phyloP scores from a whole-genome alignment of 1,284 basidiomycete species.

The Wallemia mellicola region DNA sequence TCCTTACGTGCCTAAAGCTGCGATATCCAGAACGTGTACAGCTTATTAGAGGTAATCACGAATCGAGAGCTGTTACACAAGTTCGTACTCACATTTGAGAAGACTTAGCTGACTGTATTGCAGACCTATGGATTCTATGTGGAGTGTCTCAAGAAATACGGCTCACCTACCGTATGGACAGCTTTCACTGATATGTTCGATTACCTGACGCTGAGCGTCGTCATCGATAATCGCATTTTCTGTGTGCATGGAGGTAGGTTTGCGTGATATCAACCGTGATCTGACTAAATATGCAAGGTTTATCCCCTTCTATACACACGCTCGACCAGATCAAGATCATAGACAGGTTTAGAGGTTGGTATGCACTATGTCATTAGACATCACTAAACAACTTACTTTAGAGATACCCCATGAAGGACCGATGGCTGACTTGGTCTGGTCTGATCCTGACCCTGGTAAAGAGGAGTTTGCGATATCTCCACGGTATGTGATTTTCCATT shows the following conservation, averaged over 20 bases:
- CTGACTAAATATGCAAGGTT: too few species aligned
- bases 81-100: slow-evolving; percentile 17
- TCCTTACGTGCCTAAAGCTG: slow-evolving; percentile 84
- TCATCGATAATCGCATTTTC: slow-evolving; percentile 97
- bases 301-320: slow-evolving; percentile 91
- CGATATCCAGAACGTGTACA: slow-evolving; percentile 92
- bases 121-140: slow-evolving; percentile 98
- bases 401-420: slow-evolving; percentile 99
- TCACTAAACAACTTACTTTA: slow-evolving; percentile 14
- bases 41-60: slow-evolving; percentile 90
- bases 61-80: slow-evolving; percentile 91
- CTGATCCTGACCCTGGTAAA: slow-evolving; percentile 94
- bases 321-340: slow-evolving; percentile 99
- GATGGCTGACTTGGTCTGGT: slow-evolving; percentile 99
- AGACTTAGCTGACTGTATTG: background rate
- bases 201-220: slow-evolving; percentile 83
- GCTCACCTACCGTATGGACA: slow-evolving; percentile 84
- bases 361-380: slow-evolving; percentile 4
- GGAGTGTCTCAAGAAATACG: slow-evolving; percentile 93
- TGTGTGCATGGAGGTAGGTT: slow-evolving; percentile 98
- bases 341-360: slow-evolving; percentile 70
- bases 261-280: too few species aligned
- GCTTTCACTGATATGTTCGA: slow-evolving; percentile 99
- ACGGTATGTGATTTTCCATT: slow-evolving; percentile 25
- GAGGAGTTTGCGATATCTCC: slow-evolving; percentile 98